Base-by-base conservation (phyloP, 768 basidiomycete genomes). In the Collybiopsis luxurians region DNA sequence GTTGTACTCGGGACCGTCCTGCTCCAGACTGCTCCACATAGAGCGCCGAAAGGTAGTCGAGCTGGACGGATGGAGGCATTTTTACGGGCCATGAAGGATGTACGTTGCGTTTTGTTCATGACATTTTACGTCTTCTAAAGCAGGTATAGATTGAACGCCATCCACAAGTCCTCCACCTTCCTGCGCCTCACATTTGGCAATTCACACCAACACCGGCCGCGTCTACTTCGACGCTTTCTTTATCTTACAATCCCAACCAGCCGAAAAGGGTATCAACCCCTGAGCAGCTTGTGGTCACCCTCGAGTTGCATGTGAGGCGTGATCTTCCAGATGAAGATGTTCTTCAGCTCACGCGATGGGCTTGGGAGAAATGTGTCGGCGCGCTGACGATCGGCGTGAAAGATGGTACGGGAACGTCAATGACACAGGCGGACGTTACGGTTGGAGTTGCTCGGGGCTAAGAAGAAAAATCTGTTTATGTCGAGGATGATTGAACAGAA, bases 151-250 rank as follows among this genome's bases (percentile, higher is more conserved):
- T 95, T 59, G 91, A 95, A 66, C 79, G 87, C 2, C 92, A 96
- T 60, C 90, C 92, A 0, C 81, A 89, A 59, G 89, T 97, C 24
- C 66, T 90, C 0, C 90, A 92, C 65, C 80, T 96, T 11, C 87
- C 89, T 1, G 85, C 90, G 11, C 92, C 92, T 1, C 91, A 93
- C 60, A 85, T 95, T 54, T 95, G 92, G 92, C 92, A 95, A 64
- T 82, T 95, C 42, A 79, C 83, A 0, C 84, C 86, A 0, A 64
- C 72, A 19, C 63, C 70, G 4, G 63, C 69, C 6, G 60, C 69
- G 3, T 53, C 66, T 1, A 53, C 59, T 11, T 55, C 47, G 21
- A 17, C 55, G 2, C 13, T 31, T 15, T 34, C 31, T 34, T 19
- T 15, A 40, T 36, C 44, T 10, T 54, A 2, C 36, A 36, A 30